A percentile compares a stretch with the other conserved stretches of the same genome.
Conservation (phyloP, 139 green algal species). For the Chlorella sp. region DNA sequence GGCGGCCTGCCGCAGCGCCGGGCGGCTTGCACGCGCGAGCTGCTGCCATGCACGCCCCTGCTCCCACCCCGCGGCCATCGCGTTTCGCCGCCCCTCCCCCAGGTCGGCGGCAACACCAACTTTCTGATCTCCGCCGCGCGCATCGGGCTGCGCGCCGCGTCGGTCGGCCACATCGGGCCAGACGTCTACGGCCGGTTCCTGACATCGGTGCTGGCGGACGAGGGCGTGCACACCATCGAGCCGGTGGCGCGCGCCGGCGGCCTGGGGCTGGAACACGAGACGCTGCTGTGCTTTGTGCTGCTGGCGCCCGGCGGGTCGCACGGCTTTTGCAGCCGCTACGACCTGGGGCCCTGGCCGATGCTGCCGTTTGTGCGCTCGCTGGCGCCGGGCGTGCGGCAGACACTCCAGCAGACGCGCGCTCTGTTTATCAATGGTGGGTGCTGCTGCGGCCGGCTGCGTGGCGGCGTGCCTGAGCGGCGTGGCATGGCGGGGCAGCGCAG, state of each 20-base stretch:
- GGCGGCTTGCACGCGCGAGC: too few species aligned
- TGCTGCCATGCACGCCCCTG: too few species aligned
- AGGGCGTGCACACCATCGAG: conserved; percentile 44
- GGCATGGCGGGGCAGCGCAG: too few species aligned
- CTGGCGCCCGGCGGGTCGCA: conserved; percentile 57
- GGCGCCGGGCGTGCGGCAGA: conserved; percentile 9
- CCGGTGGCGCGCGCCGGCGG: conserved; percentile 29
- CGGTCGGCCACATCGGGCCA: conserved; percentile 76
- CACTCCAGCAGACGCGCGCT: conserved; percentile 39
- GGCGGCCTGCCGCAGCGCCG: too few species aligned
- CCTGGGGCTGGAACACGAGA: conserved; percentile 56
- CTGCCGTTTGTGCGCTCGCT: conserved; percentile 55
- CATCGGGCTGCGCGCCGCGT: conserved; percentile 73
- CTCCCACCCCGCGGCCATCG: too few species aligned
- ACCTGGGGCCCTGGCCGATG: conserved; percentile 93
- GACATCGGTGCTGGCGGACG: conserved; percentile 36
- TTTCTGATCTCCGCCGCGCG: conserved; percentile 89
- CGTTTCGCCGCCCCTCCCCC: too few species aligned
- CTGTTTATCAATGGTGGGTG: conserved; percentile 84
- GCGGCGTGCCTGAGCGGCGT: too few species aligned
- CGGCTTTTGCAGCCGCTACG: conserved; percentile 86
- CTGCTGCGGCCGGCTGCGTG: too few species aligned
- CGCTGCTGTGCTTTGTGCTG: conserved; percentile 94
- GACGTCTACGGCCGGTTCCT: conserved; percentile 85
- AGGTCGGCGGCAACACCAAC: conserved; percentile 91